Evolutionary conservation across 2,329 filamentous ascomycete genomes (phyloP).

Genomic region (Aspergillus sojae): DNA sequence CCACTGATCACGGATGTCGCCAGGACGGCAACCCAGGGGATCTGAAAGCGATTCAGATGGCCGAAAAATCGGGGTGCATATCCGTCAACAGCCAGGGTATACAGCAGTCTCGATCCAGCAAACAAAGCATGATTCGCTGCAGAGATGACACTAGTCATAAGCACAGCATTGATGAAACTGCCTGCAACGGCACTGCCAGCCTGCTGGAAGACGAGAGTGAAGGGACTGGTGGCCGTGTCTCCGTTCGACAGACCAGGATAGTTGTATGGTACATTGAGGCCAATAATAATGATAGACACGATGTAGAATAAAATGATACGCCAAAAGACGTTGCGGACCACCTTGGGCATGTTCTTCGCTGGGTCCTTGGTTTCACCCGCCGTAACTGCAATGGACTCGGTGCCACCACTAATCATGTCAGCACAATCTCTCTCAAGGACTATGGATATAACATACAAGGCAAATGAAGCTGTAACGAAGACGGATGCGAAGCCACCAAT

Average conservation of each 20-base stretch:
- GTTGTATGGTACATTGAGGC: slow-evolving; percentile 62
- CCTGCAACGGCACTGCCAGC: slow-evolving; percentile 59
- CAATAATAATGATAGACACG: slow-evolving; percentile 56
- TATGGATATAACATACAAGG: slow-evolving; percentile 45
- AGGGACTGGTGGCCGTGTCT: slow-evolving; percentile 53
- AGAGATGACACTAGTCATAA: slow-evolving; percentile 61
- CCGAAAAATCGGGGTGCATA: slow-evolving; percentile 61
- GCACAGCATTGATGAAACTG: slow-evolving; percentile 64
- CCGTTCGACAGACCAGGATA: slow-evolving; percentile 50
- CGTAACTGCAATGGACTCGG: slow-evolving; percentile 67
- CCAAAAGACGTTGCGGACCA: slow-evolving; percentile 69
- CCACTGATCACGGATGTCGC: slow-evolving; percentile 58
- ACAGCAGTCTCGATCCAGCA: slow-evolving; percentile 60
- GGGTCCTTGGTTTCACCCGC: slow-evolving; percentile 68
- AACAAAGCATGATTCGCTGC: slow-evolving; percentile 64
- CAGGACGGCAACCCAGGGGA: slow-evolving; percentile 59
- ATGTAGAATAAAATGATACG: slow-evolving; percentile 61
- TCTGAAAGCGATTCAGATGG: slow-evolving; percentile 51
- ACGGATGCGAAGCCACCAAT: slow-evolving; percentile 69
- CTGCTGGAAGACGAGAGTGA: slow-evolving; percentile 64
- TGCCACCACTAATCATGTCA: slow-evolving; percentile 52
- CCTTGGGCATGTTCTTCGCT: slow-evolving; percentile 61
- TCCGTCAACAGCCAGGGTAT: slow-evolving; percentile 56
- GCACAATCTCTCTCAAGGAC: neutral
- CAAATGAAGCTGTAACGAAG: slow-evolving; percentile 64